These are phyloP conservation scores for Trametopsis cervina DNA, from an alignment of 768 basidiomycete species.

Conservation along the genomic window DNA sequence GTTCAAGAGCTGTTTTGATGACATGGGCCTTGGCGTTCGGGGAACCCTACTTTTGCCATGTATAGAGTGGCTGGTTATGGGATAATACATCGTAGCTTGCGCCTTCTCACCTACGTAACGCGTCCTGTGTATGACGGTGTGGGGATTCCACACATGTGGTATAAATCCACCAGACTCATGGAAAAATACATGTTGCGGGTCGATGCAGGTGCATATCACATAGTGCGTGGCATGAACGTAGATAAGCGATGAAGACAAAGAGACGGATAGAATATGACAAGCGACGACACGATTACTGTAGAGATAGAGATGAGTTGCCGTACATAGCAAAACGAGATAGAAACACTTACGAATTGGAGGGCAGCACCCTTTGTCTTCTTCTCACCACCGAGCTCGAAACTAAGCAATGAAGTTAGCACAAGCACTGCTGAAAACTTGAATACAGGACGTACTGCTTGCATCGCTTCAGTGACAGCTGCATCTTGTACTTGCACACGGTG, in stretches of 20 bases:
- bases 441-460: slow-evolving; percentile 85
- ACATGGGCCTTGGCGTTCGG: no score
- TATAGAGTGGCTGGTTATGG: no score
- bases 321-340: not conserved
- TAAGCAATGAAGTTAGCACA: slow-evolving; percentile 22
- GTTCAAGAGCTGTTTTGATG: no score
- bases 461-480: slow-evolving; percentile 92
- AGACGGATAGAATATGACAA: slow-evolving; percentile 7
- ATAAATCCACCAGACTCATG: no score
- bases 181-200: slow-evolving; percentile 6
- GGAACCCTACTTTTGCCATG: no score
- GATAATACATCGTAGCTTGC: no score
- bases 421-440: slow-evolving; percentile 15
- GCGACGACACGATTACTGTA: slow-evolving; percentile 19
- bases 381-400: slow-evolving; percentile 99
- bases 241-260: slow-evolving; percentile 15
- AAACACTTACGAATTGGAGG: slow-evolving; percentile 76
- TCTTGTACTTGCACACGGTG: slow-evolving; percentile 98
- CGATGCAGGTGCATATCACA: slow-evolving; percentile 23
- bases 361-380: slow-evolving; percentile 99
- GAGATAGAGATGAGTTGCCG: not conserved
- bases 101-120: no score
- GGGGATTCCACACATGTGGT: no score
- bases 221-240: slow-evolving; percentile 17
- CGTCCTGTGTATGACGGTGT: no score